phyloP scores from a whole-genome alignment of 2,329 filamentous ascomycete species.

The Botrytis cinerea region DNA sequence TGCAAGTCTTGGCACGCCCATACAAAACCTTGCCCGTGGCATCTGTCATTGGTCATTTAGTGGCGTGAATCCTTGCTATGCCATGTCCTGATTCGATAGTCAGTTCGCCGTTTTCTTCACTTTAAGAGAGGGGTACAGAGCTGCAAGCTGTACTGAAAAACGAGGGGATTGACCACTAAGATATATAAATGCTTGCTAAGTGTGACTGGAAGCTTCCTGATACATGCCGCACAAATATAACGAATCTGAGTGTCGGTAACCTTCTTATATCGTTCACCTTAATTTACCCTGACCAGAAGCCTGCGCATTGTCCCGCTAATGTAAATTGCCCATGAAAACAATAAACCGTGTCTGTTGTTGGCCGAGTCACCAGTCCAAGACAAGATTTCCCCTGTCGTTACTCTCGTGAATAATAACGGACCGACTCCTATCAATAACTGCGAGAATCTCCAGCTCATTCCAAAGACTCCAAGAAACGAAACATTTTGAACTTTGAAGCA shows the following conservation, averaged over 20 bases:
- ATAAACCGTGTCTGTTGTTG: conserved; percentile 22
- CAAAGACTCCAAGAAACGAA: conserved; percentile 14
- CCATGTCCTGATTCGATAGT: conserved; percentile 12
- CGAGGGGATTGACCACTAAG: conserved; percentile 13
- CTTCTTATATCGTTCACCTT: conserved; percentile 10
- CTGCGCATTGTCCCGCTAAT: conserved; percentile 25
- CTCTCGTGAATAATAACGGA: conserved; percentile 18
- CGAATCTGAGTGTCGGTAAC: conserved; percentile 20
- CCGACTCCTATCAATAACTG: conserved; percentile 21
- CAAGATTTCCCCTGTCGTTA: conserved; percentile 4
- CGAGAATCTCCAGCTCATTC: conserved; percentile 11
- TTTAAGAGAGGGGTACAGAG: not conserved
- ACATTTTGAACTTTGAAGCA: not conserved
- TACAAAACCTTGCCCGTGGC: conserved; percentile 10
- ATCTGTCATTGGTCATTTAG: conserved; percentile 20
- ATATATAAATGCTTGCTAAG: conserved; percentile 17
- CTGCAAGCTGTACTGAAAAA: conserved; percentile 7
- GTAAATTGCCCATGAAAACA: conserved; percentile 29
- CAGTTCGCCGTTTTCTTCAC: conserved; percentile 19
- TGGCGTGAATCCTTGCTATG: conserved; percentile 12
- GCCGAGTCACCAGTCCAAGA: conserved; percentile 19
- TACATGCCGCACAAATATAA: conserved; percentile 18
- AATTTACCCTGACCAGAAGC: conserved; percentile 20
- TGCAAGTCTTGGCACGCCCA: conserved; percentile 4
- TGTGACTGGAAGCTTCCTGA: conserved; percentile 3